phyloP scores from a whole-genome alignment of 352 stramenopile genomes.

The Paralagenidium karlingii region DNA sequence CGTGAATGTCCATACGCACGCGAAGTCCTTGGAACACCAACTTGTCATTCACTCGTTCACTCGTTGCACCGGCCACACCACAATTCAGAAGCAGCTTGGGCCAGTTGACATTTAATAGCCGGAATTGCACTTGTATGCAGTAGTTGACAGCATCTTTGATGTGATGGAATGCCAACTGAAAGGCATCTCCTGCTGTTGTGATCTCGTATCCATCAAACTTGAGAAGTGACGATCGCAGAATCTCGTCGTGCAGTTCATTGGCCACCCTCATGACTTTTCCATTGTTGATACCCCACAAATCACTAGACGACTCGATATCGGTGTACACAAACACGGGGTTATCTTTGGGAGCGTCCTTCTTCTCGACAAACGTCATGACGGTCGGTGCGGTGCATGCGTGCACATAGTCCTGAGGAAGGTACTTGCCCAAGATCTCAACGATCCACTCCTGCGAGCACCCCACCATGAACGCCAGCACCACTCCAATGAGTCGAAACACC shows the following conservation, averaged over 20 bases:
- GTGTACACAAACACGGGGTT: constrained; percentile 55
- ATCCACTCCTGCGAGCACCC: no score
- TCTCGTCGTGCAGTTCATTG: constrained; percentile 44
- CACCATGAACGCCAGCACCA: no score
- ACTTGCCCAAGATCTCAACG: no score
- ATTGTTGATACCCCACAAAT: constrained; percentile 23
- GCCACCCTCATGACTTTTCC: constrained; percentile 24
- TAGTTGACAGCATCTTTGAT: constrained; percentile 40
- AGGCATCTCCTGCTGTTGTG: constrained; percentile 34
- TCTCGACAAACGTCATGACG: no score
- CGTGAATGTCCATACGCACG: constrained; percentile 41
- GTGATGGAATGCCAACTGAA: constrained; percentile 44
- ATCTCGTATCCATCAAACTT: constrained; percentile 38
- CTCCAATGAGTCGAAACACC: no score
- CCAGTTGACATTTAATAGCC: constrained; percentile 21
- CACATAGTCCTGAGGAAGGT: constrained; percentile 30
- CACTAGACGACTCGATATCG: constrained; percentile 45
- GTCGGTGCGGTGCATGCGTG: constrained; percentile 4
- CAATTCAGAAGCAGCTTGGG: constrained; percentile 28
- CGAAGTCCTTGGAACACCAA: constrained; percentile 31
- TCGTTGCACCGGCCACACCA: constrained; percentile 7
- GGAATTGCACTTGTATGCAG: constrained; percentile 31
- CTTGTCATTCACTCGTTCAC: no score
- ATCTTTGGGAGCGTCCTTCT: constrained; percentile 6
- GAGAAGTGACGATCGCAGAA: constrained; percentile 22